Evolutionary conservation across 306 rosid species (phyloP).

Genomic region (Abrus precatorius): DNA sequence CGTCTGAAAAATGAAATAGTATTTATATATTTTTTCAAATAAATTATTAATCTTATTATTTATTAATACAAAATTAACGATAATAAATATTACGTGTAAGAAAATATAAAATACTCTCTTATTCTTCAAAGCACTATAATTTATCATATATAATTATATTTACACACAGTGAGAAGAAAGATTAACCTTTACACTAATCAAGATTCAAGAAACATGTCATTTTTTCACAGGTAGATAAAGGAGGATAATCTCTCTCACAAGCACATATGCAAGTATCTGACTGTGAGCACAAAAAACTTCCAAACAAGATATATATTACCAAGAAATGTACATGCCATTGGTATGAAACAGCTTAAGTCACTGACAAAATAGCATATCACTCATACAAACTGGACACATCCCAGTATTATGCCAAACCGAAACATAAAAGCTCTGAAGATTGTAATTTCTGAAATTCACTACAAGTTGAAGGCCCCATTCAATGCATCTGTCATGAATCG

Average conservation of each 20-base stretch:
- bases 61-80: too few relatives aligned
- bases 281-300: neutral
- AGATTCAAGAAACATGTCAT: neutral
- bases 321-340: constrained; percentile 19
- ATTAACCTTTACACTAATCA: constrained; percentile 13
- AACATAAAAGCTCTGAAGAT: neutral
- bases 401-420: neutral
- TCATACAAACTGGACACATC: neutral
- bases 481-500: neutral
- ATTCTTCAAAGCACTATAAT: too few relatives aligned
- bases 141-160: neutral
- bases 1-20: too few relatives aligned
- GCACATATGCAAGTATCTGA: neutral
- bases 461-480: neutral
- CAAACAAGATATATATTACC: neutral
- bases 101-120: too few relatives aligned
- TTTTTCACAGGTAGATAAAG: neutral
- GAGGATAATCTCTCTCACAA: neutral
- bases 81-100: too few relatives aligned
- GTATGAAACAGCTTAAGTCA: neutral
- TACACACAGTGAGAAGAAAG: constrained; percentile 3
- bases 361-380: neutral
- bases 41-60: too few relatives aligned
- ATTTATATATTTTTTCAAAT: too few relatives aligned
- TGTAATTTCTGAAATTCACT: neutral